These are phyloP conservation scores for Sungouiozyma intestinalis DNA, from an alignment of 805 yeast species.

Conservation along the genomic window DNA sequence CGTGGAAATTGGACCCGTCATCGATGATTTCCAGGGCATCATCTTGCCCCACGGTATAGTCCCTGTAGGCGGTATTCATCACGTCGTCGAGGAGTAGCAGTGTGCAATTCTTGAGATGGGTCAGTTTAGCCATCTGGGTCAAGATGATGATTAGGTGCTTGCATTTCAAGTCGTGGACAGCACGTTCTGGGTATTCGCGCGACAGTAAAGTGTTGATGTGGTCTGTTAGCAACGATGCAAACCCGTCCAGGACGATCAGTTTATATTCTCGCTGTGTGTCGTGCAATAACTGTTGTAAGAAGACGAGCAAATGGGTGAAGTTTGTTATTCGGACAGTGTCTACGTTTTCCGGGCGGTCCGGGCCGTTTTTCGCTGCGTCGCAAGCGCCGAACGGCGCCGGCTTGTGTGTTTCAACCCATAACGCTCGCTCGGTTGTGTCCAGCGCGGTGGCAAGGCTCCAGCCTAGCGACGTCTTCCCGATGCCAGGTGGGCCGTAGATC, in stretches of 20 bases:
- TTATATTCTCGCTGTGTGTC: slow-evolving; percentile 6
- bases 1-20: slow-evolving; percentile 16
- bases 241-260: slow-evolving; percentile 24
- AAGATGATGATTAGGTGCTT: slow-evolving; percentile 18
- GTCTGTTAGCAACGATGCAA: slow-evolving; percentile 22
- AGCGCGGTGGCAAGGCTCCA: slow-evolving; percentile 7
- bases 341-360: background rate
- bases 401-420: slow-evolving; percentile 24
- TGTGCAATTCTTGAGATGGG: slow-evolving; percentile 13
- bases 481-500: slow-evolving; percentile 27
- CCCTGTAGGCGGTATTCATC: slow-evolving; percentile 24
- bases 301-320: slow-evolving; percentile 19
- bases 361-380: background rate
- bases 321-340: slow-evolving; percentile 11
- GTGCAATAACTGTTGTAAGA: slow-evolving; percentile 12
- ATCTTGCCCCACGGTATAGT: slow-evolving; percentile 2
- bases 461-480: slow-evolving; percentile 23
- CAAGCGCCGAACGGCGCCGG: slow-evolving; percentile 5
- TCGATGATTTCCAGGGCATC: slow-evolving; percentile 13
- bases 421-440: slow-evolving; percentile 9
- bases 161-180: slow-evolving; percentile 22
- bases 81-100: slow-evolving; percentile 23
- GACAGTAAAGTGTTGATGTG: slow-evolving; percentile 10
- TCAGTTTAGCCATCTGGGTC: slow-evolving; percentile 22
- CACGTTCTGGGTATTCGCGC: slow-evolving; percentile 3